phyloP scores from a whole-genome alignment of 345 rosid genomes.

The Hypericum androsaemum region DNA sequence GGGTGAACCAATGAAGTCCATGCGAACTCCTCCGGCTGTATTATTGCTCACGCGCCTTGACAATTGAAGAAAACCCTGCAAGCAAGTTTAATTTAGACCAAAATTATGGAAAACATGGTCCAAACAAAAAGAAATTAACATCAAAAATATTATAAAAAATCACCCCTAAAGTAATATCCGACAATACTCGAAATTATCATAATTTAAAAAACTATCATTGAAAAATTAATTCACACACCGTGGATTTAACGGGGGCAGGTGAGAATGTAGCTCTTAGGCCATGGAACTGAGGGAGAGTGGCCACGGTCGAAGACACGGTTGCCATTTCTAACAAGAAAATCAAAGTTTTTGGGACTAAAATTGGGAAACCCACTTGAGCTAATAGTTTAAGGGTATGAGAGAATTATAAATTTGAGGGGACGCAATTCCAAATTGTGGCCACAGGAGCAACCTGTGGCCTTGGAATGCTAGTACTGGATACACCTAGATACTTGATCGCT shows the following conservation, averaged over 20 bases:
- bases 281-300: constrained; percentile 55
- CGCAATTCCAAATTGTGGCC: constrained; percentile 14
- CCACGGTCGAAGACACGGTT: constrained; percentile 38
- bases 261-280: constrained; percentile 51
- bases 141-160: too few species aligned
- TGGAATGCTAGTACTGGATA: constrained; percentile 45
- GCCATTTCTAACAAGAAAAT: too few species aligned
- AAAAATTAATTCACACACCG: constrained; percentile 34
- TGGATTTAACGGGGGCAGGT: constrained; percentile 41
- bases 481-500: constrained; percentile 34
- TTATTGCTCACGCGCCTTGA: constrained; percentile 46
- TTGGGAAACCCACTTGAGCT: too few species aligned
- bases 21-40: constrained; percentile 70
- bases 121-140: neutral
- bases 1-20: constrained; percentile 87
- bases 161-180: too few species aligned
- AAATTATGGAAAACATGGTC: neutral
- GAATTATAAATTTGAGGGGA: too few species aligned
- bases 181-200: too few species aligned
- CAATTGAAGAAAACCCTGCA: constrained; percentile 44
- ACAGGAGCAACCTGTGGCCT: constrained; percentile 45
- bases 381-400: too few species aligned
- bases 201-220: too few species aligned
- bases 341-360: too few species aligned
- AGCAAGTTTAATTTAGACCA: neutral